Evolutionary conservation across 495 filamentous ascomycete genomes (phyloP), one percentile per base, ranked within the genome.

Genomic region (Trichocladium uniseriatum): DNA sequence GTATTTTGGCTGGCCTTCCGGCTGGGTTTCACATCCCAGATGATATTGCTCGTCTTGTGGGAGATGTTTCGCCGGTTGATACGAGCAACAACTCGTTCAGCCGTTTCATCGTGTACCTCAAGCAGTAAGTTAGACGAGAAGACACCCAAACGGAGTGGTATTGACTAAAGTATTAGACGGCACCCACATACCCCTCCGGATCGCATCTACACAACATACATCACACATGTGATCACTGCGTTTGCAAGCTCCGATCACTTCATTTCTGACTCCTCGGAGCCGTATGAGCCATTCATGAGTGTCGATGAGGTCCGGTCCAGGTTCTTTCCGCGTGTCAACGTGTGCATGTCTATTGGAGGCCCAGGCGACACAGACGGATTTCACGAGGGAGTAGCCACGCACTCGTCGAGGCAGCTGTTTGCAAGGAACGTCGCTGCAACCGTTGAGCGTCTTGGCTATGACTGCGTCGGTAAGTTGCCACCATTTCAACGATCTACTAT

Each of bases 301-400:
- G 60, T 76, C 11, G 59, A 64, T 0, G 68, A 52, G 5, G 66
- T 77, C 45, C 74, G 79, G 40, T 59, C 65, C 47, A 68, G 75
- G 31, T 83, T 83, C 57, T 56, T 71, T 18, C 56, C 72, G 0
- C 69, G 68, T 13, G 75, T 76, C 19, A 77, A 77, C 60, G 55
- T 84, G 3, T 77, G 81, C 65, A 68, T 83, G 54, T 78, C 80
- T 5, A 73, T 85, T 41, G 81, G 80, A 10, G 80, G 80, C 44
- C 84, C 79, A 79, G 80, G 77, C 6, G 78, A 83, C 47, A 75
- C 71, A 0, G 60, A 61, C 5, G 80, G 79, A 0, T 83, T 79
- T 61, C 67, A 69, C 0, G 56, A 58, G 5, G 79, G 68, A 9
- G 75, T 74, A 7, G 74, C 71, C 47, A 70, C 65, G n/a, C 68